These are phyloP conservation scores for Candida frijolesensis DNA, from an alignment of 1,139 yeast species.

Conservation along the genomic window DNA sequence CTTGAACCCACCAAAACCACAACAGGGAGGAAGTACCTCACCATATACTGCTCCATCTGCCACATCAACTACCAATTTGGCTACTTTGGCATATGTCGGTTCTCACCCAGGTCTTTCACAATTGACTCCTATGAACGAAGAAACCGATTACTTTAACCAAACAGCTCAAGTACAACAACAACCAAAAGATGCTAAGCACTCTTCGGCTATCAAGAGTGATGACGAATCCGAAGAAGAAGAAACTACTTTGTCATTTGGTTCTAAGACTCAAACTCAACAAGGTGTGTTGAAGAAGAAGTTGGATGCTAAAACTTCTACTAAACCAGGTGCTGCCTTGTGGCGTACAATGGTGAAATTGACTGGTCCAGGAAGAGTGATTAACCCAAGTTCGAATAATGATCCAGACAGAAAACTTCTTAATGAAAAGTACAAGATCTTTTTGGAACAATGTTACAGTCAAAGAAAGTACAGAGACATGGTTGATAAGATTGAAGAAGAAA, in stretches of 20 bases:
- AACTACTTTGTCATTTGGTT: slow-evolving; percentile 58
- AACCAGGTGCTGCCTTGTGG: slow-evolving; percentile 68
- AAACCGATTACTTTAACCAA: slow-evolving; percentile 49
- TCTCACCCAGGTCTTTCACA: slow-evolving; percentile 29
- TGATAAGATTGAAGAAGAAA: slow-evolving; percentile 53
- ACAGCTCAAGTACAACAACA: slow-evolving; percentile 21
- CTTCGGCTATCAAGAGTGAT: slow-evolving; percentile 16
- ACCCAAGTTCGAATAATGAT: slow-evolving; percentile 58
- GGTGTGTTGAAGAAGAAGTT: slow-evolving; percentile 44
- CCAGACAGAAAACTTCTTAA: slow-evolving; percentile 72
- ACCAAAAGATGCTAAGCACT: slow-evolving; percentile 2
- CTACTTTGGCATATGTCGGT: slow-evolving; percentile 52
- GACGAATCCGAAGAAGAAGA: slow-evolving; percentile 50
- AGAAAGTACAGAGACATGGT: slow-evolving; percentile 72
- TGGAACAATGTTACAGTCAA: slow-evolving; percentile 85
- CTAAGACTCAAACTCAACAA: slow-evolving; percentile 54
- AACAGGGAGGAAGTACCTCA: slow-evolving; percentile 44
- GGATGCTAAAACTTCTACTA: slow-evolving; percentile 24
- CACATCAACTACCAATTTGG: slow-evolving; percentile 62
- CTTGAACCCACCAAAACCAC: slow-evolving; percentile 31
- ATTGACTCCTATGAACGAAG: slow-evolving; percentile 55
- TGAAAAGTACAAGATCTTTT: slow-evolving; percentile 80
- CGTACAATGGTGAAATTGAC: slow-evolving; percentile 81
- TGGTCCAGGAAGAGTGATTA: slow-evolving; percentile 77
- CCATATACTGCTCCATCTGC: slow-evolving; percentile 80